Evolutionary conservation across 352 stramenopile species (phyloP), one percentile per base, ranked within the genome.

Genomic region (Pythium utonaiense): DNA sequence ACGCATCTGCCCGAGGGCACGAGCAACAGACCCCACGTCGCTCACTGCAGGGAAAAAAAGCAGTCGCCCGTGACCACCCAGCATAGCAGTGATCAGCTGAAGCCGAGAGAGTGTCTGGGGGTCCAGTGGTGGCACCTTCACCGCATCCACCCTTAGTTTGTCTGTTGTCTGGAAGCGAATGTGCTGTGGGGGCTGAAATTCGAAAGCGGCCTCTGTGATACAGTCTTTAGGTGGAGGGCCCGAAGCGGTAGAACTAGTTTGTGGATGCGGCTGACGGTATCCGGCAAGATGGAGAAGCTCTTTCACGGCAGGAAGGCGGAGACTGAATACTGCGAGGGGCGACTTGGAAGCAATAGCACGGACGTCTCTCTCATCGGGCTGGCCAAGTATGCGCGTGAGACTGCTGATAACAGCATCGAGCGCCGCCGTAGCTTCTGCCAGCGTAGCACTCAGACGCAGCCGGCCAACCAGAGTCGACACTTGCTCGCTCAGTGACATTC

Each of bases 11-110:
- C 42, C 61, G 10, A 88, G 55, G 1, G 73, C 77, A 28, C 78
- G 73, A 0, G 80, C 73, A 4, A 88, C 71, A 3, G 77, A 71
- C 17, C 67, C 74, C 10, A 91, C 34, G 31, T 91, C 80, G 53
- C 77, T 88, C 9, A 91, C 53, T 8, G 53, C 55, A 0, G 71
- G 51, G 13, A 64, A 72, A 7, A 77, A 59, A 9, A 91, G 51
- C 0, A 70, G 60, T 13, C 80, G 69, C 25, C 69, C 78, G 34
- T 91, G 80, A 5, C 77, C 77, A 19, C 64, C 54, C 0, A 85
- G 28, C 38, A 88, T 74, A 1, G 69, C 64, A 6, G 60, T 52
- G 19, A 80, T 73, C 3, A 73, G 77, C 36, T 81, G 60, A 8
- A 88, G 53, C 2, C 68, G 66, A 6, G 66, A 31, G 1, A 83